Base-by-base conservation (phyloP, 2,329 filamentous ascomycete genomes). In the Scytalidium sp. region DNA sequence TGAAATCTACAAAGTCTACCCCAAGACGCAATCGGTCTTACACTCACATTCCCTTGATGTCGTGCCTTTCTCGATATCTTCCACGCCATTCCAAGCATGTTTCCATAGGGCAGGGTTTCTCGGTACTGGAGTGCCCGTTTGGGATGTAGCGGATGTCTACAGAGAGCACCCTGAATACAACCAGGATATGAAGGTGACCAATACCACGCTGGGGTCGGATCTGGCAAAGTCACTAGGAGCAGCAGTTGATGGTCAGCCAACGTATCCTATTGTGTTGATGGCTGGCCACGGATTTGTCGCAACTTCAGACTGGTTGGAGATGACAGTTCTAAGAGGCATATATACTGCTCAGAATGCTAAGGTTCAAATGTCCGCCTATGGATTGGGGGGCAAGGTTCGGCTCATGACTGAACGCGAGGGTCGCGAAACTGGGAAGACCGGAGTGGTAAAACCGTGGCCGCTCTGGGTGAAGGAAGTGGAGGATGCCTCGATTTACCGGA, bases 101-200 rank as follows among this genome's bases (percentile, higher is more conserved):
- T 68, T 66, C 50, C 72, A 76, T 52, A 71, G 73, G 62, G 69
- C 67, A 3, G 71, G 70, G 0, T 76, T 76, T 46, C 55, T 76
- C 2, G 68, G n/a, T n/a, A 62, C 57, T 2, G 19, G 54, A 13
- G 53, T 56, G 13, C 65, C 64, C 13, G 56, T 65, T 13, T 71
- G 56, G 45, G 67, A 73, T 41, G 64, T 65, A 20, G 53, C 55
- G 1, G 47, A 64, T 8, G 46, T 60, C 10, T 61, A 66, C 46
- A 29, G 56, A 7, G n/a, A n/a, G n/a, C n/a, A n/a, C n/a, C 41
- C 53, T 10, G 57, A 44, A 7, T 64, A 70, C 42, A 49, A 48
- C 2, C 62, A 64, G 40, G 68, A 73, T 52, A 58, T 74, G 54
- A 60, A 75, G 4, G 66, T 75, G 11, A 61, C 64, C 9, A 65